A percentile compares a stretch with the other conserved stretches of the same genome.
These are phyloP conservation scores for Davidsoniella virescens DNA, from an alignment of 2,329 filamentous ascomycete species.

Conservation along the genomic window DNA sequence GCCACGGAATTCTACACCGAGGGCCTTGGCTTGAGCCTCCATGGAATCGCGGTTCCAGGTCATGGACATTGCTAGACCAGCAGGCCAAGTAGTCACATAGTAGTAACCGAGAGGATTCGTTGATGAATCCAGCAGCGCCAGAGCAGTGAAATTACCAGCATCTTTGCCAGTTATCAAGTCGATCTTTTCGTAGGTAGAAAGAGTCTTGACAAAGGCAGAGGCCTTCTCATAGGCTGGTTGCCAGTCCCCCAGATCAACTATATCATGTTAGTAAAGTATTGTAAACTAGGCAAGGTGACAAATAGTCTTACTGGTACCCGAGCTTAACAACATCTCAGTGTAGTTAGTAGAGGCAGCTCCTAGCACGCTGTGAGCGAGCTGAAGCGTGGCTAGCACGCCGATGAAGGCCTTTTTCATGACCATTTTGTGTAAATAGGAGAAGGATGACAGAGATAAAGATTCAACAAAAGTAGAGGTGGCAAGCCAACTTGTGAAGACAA, in stretches of 20 bases:
- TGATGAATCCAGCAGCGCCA: conserved; percentile 44
- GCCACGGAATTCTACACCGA: conserved; percentile 52
- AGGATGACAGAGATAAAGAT: neutral
- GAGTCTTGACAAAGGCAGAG: conserved; percentile 45
- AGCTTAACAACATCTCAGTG: conserved; percentile 14
- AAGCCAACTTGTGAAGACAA: neutral
- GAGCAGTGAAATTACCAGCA: conserved; percentile 56
- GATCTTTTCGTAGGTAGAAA: conserved; percentile 62
- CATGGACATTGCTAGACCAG: conserved; percentile 60
- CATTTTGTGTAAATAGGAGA: neutral
- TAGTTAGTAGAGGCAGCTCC: conserved; percentile 15
- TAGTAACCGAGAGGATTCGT: conserved; percentile 45
- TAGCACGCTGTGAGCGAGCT: conserved; percentile 11
- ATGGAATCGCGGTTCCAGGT: conserved; percentile 70
- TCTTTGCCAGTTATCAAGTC: conserved; percentile 63
- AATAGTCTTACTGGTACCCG: conserved; percentile 12
- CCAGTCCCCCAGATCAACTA: conserved; percentile 32
- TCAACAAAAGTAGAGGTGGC: neutral
- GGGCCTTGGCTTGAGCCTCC: conserved; percentile 48
- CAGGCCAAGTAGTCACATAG: conserved; percentile 56
- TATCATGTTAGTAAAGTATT: neutral
- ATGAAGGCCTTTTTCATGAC: conserved; percentile 6
- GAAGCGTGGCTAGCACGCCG: conserved; percentile 11
- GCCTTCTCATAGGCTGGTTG: conserved; percentile 55
- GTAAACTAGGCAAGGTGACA: neutral